Evolutionary conservation across 345 rosid genomes (phyloP), one percentile per base, ranked within the genome.

Genomic region (Hibiscus trionum): DNA sequence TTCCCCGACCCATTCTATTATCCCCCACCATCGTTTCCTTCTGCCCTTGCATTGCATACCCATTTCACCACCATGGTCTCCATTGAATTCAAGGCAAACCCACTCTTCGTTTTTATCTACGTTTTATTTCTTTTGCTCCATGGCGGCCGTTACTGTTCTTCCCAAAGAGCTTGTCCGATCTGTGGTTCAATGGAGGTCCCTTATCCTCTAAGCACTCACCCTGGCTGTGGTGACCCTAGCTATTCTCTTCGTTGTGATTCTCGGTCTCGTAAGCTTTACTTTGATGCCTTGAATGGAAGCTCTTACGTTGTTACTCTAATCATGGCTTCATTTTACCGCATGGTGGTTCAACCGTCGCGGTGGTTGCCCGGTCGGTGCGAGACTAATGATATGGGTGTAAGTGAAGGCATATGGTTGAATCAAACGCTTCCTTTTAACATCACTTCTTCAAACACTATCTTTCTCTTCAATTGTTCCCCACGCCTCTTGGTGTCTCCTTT

Each of bases 391-490:
- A 80, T 77, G 81, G 33, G 61, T n/a, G 75, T 76, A 42, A 82
- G 88, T 31, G 86, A 78, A 67, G 92, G 90, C 46, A 72, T 86
- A 1, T 59, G 76, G 84, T 60, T 88, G 60, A 86, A 84, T 63
- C 87, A 84, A 60, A 64, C 88, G 7, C 88, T 83, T 71, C 90
- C 92, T 73, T 88, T 88, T 57, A 88, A 86, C 71, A 71, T 86
- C 58, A 86, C 88, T 67, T 80, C 86, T 7, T 84, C 92, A 2
- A 88, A 86, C 80, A 86, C 90, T 0, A 75, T 88, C 77, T 86
- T 86, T 59, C 82, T 88, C 53, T 80, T 86, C 73, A 84, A 83
- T 73, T 88, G 92, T 57, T 88, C 92, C 0, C 92, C 92, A 0
- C 81, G 87, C 16, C 87, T 88, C n/a, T 63, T 88, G 21, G 67